Percentiles rank a stretch among this genome's conserved stretches.
Conservation (phyloP, 495 filamentous ascomycete genomes). For the Aspergillus ellipticus region DNA sequence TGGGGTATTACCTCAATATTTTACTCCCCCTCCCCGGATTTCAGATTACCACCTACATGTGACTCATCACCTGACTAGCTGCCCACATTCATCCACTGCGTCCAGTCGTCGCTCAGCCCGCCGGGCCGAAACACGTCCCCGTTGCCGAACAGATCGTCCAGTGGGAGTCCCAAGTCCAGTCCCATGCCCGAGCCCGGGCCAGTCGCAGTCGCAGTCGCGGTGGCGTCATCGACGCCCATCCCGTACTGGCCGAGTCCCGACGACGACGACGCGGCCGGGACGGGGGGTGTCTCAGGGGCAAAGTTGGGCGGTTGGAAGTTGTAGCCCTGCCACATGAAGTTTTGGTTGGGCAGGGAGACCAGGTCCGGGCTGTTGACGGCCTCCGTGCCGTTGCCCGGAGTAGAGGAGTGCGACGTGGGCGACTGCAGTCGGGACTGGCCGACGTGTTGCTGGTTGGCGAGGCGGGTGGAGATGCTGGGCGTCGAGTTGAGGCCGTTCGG, state of each 20-base stretch:
- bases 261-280: conserved; percentile 17
- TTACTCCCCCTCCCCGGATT: too few species aligned
- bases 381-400: conserved; percentile 26
- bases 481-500: conserved; percentile 23
- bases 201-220: neutral
- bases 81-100: conserved; percentile 40
- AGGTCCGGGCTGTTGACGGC: conserved; percentile 41
- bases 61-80: neutral
- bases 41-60: neutral
- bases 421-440: conserved; percentile 32
- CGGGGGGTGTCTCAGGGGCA: conserved; percentile 16
- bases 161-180: conserved; percentile 35
- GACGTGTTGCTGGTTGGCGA: conserved; percentile 22
- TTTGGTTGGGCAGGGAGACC: conserved; percentile 45
- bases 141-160: conserved; percentile 45
- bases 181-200: conserved; percentile 25
- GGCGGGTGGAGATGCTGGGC: conserved; percentile 22
- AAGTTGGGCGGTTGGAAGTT: conserved; percentile 32
- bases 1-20: too few species aligned
- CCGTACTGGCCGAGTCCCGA: conserved; percentile 25
- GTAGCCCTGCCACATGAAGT: conserved; percentile 45
- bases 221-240: conserved; percentile 31
- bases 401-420: conserved; percentile 32
- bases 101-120: conserved; percentile 34
- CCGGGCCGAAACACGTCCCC: conserved; percentile 20